Base-by-base conservation (phyloP, 148 eudicot species). In the Rhododendron molle region DNA sequence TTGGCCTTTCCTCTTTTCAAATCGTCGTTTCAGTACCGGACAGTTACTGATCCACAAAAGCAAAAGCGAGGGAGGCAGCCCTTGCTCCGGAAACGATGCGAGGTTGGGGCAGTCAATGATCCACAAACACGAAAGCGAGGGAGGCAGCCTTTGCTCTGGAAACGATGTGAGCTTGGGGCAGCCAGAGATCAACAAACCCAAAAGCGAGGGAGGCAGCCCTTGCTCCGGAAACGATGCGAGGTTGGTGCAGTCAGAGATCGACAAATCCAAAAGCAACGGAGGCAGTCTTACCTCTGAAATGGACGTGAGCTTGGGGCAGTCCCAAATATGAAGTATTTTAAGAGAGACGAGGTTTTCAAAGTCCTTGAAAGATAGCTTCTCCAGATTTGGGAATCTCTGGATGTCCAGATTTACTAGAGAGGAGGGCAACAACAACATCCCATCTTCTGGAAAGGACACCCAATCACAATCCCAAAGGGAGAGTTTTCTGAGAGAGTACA, bases 121-220 rank as follows among this genome's bases (percentile, higher is more conserved):
- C 0, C 0, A 0, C 71, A 62, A 62, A 8, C 0, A 0, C 13
- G 10, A 62, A n/a, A 62, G 71, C 30, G 71, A 62, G 13, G 69
- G 69, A 62, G 12, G 65, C 65, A 5, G 65, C 7, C 65, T n/a
- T 58, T 12, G 65, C n/a, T 20, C 65, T 1, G 65, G 2, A 58
- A 58, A 12, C 0, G 26, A 60, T 5, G 67, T 3, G 67, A 60
- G 67, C 10, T 60, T 23, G 26, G 69, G 3, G 69, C 69, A 62
- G 46, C 0, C 9, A 7, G 0, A 5, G 46, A 44, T 44, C 46
- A 0, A 6, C 46, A 44, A 44, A 44, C 0, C 1, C 46, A 1
- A 44, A 44, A 44, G 9, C 9, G 46, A 6, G 46, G 46, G 46
- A 44, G 46, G 46, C 46, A 43, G 46, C 46, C 46, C 46, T 43